phyloP scores from a whole-genome alignment of 2,329 filamentous ascomycete species.

The Epicoccum nigrum region DNA sequence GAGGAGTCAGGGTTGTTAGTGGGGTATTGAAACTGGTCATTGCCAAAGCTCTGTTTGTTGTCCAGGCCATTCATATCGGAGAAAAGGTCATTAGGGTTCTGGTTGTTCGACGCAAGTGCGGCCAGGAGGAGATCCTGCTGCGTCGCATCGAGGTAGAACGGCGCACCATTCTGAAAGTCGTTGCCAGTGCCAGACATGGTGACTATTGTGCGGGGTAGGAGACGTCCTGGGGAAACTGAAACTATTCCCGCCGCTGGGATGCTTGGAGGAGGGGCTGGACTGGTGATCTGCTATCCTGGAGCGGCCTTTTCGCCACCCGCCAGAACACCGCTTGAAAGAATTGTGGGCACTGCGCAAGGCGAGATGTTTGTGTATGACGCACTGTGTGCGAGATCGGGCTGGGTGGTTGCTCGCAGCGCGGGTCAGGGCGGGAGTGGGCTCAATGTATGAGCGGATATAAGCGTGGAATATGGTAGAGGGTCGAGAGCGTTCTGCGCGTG shows the following conservation, averaged over 20 bases:
- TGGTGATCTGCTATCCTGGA: slow-evolving; percentile 2
- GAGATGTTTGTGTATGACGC: slow-evolving; percentile 21
- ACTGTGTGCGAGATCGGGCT: slow-evolving; percentile 5
- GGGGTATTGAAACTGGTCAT: slow-evolving; percentile 40
- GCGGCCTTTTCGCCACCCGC: slow-evolving; percentile 16
- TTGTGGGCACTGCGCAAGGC: slow-evolving; percentile 6
- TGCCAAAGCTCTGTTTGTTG: slow-evolving; percentile 27
- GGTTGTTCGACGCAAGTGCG: slow-evolving; percentile 55
- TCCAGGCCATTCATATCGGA: slow-evolving; percentile 13
- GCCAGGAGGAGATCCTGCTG: slow-evolving; percentile 57
- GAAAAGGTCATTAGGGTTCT: slow-evolving; percentile 40
- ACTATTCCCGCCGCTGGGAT: not conserved
- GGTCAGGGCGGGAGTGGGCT: slow-evolving; percentile 18
- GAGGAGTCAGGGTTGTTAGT: slow-evolving; percentile 42
- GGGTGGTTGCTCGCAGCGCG: slow-evolving; percentile 14
- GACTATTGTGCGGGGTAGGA: slow-evolving; percentile 26
- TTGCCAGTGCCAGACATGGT: slow-evolving; percentile 48
- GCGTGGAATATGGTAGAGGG: slow-evolving; percentile 2
- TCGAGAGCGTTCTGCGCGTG: slow-evolving; percentile 11
- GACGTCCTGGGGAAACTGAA: slow-evolving; percentile 1
- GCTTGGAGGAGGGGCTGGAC: slow-evolving; percentile 2
- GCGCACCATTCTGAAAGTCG: slow-evolving; percentile 49
- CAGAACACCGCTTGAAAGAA: slow-evolving; percentile 1
- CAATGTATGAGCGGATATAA: not conserved
- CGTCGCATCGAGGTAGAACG: slow-evolving; percentile 53